phyloP scores from a whole-genome alignment of 495 filamentous ascomycete species.

The Hamigera avellanea region DNA sequence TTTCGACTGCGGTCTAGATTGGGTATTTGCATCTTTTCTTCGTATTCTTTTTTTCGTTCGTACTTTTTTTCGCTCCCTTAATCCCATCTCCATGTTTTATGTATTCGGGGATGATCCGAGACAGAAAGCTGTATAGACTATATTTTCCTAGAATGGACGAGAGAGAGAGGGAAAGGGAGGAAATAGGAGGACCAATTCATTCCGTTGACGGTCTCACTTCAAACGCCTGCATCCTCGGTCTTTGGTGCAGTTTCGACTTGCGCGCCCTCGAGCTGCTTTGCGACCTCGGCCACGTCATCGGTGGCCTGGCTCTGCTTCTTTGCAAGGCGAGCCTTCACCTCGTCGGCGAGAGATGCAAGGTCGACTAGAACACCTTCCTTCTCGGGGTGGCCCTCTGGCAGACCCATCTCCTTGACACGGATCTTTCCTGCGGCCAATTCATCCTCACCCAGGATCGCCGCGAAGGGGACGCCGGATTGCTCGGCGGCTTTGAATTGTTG shows the following conservation, averaged over 20 bases:
- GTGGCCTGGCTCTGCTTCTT: conserved; percentile 8
- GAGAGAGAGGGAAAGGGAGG: no score
- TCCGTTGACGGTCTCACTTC: background rate
- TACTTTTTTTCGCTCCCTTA: background rate
- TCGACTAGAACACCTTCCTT: conserved; percentile 73
- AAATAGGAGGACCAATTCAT: no score
- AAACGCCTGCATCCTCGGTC: conserved; percentile 8
- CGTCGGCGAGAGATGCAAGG: conserved; percentile 44
- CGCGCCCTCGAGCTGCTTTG: conserved; percentile 14
- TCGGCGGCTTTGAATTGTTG: conserved; percentile 77
- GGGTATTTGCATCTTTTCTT: conserved; percentile 5
- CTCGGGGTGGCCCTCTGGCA: conserved; percentile 67
- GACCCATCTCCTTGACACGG: conserved; percentile 76
- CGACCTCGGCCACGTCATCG: conserved; percentile 9
- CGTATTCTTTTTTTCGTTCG: background rate
- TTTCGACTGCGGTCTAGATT: conserved; percentile 4
- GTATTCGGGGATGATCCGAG: no score
- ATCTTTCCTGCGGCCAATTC: conserved; percentile 64
- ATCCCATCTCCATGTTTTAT: no score
- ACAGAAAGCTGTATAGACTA: no score
- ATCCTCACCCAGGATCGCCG: conserved; percentile 70
- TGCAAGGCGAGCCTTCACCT: conserved; percentile 39
- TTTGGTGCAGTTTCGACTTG: conserved; percentile 7
- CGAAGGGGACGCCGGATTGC: conserved; percentile 56
- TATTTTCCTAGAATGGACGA: no score